Evolutionary conservation across 73 alveolate genomes (phyloP), one percentile per base, ranked within the genome.

Genomic region (Symbiodinium pilosum): DNA sequence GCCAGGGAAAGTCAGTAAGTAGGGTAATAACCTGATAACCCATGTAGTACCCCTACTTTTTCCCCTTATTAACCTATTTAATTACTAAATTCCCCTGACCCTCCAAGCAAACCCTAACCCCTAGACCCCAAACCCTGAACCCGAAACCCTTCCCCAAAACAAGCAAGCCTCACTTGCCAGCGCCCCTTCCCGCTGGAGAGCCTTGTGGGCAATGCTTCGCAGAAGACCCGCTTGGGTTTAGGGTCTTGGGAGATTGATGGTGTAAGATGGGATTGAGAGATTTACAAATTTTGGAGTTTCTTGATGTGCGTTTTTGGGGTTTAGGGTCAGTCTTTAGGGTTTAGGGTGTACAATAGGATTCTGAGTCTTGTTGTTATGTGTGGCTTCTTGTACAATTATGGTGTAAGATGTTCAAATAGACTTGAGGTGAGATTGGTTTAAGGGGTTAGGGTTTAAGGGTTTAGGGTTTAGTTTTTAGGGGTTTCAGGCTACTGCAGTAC

Each of bases 171-270:
- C n/a, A n/a, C n/a, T n/a, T n/a, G n/a, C n/a, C 88, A 91, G 97
- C 97, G 97, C 87, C 97, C 36, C 97, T 91, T 91, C 81, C 97
- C 97, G 97, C 97, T 91, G 88, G 84, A 91, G 97, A 91, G 54
- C 39, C 87, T 91, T 51, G 52, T 91, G 43, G 97, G 97, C 83
- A 91, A 69, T 52, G 81, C 97, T 24, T 86, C 77, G 97, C 47
- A 42, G 41, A 91, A 91, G 97, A 40, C 97, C 59, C 21, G 51
- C 71, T 73, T 83, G 84, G 18, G 8, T 38, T 21, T 77, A n/a
- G n/a, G n/a, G n/a, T n/a, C n/a, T 38, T 34, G 47, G 52, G 43
- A 1, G 18, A 34, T 42, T 9, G n/a, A 30, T 20, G 0, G 92
- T 20, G 7, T 40, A 20, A 51, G 12, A 51, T 51, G 21, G 68